phyloP scores from a whole-genome alignment of 2,329 filamentous ascomycete genomes.

The Cercospora sp. region DNA sequence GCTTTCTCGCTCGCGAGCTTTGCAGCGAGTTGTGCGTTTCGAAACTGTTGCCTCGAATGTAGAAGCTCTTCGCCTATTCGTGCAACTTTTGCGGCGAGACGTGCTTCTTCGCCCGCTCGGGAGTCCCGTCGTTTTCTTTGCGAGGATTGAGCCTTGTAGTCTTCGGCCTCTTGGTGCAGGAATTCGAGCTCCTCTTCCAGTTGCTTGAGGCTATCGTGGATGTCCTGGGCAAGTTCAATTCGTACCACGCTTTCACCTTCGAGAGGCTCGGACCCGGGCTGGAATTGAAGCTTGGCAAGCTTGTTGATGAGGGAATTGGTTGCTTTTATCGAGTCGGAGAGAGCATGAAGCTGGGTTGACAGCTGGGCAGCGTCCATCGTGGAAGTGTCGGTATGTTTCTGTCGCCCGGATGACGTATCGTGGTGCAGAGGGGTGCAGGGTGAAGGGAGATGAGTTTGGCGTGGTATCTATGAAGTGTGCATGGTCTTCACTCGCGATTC shows the following conservation, averaged over 20 bases:
- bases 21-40: slow-evolving; percentile 76
- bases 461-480: not conserved
- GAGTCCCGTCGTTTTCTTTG: slow-evolving; percentile 41
- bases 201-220: slow-evolving; percentile 73
- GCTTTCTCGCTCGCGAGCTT: slow-evolving; percentile 73
- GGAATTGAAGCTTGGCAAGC: slow-evolving; percentile 61
- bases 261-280: slow-evolving; percentile 60
- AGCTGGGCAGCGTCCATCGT: slow-evolving; percentile 31
- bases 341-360: slow-evolving; percentile 33
- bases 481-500: not conserved
- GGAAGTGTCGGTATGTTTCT: slow-evolving; percentile 3
- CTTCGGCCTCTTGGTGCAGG: slow-evolving; percentile 73
- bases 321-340: slow-evolving; percentile 56
- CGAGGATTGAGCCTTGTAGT: slow-evolving; percentile 50
- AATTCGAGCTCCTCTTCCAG: slow-evolving; percentile 83
- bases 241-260: slow-evolving; percentile 58
- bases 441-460: not conserved
- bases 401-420: slow-evolving; percentile 8
- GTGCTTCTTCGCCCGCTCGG: slow-evolving; percentile 45
- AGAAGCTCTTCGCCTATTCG: slow-evolving; percentile 70
- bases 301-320: slow-evolving; percentile 58
- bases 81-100: slow-evolving; percentile 65
- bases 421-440: not conserved
- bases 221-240: slow-evolving; percentile 75
- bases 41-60: slow-evolving; percentile 67